Evolutionary conservation across 1,139 yeast genomes (phyloP).

Genomic region (Debaryomyces sp.): DNA sequence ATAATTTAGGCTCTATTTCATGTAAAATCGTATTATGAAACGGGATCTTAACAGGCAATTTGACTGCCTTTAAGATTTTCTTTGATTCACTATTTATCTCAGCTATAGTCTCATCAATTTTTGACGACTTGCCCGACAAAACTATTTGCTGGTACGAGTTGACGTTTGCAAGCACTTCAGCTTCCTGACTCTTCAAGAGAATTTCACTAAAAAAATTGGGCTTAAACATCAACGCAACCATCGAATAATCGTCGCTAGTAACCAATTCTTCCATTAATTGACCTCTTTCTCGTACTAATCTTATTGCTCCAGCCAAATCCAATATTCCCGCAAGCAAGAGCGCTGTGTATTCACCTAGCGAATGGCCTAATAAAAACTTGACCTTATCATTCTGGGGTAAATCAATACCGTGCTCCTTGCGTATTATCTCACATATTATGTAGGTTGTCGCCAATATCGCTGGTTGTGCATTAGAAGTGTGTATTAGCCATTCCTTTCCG

Average conservation of each 20-base stretch:
- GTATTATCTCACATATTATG: constrained; percentile 34
- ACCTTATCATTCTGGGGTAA: constrained; percentile 24
- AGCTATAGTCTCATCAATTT: constrained; percentile 21
- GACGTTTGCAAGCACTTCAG: constrained; percentile 40
- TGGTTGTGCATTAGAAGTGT: constrained; percentile 63
- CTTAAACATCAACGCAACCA: constrained; percentile 40
- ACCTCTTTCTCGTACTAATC: constrained; percentile 55
- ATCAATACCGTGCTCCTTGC: constrained; percentile 24
- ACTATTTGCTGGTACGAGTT: constrained; percentile 48
- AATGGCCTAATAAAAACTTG: constrained; percentile 53
- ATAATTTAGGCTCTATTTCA: constrained; percentile 38
- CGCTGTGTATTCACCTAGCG: constrained; percentile 62
- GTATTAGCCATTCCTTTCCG: constrained; percentile 23
- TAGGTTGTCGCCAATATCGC: constrained; percentile 55
- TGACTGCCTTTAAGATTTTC: constrained; percentile 26
- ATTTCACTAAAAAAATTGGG: constrained; percentile 23
- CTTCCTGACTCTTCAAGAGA: constrained; percentile 19
- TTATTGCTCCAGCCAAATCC: constrained; percentile 44
- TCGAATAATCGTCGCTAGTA: constrained; percentile 27
- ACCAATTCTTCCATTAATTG: constrained; percentile 46
- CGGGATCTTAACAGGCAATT: constrained; percentile 54
- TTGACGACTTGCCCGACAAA: constrained; percentile 41
- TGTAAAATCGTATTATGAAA: constrained; percentile 50
- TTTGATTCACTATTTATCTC: constrained; percentile 20
- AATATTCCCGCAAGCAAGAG: constrained; percentile 44